A percentile compares a stretch with the other conserved stretches of the same genome.
These are phyloP conservation scores for Tulasnella calospora DNA, from an alignment of 768 basidiomycete species.

Conservation along the genomic window DNA sequence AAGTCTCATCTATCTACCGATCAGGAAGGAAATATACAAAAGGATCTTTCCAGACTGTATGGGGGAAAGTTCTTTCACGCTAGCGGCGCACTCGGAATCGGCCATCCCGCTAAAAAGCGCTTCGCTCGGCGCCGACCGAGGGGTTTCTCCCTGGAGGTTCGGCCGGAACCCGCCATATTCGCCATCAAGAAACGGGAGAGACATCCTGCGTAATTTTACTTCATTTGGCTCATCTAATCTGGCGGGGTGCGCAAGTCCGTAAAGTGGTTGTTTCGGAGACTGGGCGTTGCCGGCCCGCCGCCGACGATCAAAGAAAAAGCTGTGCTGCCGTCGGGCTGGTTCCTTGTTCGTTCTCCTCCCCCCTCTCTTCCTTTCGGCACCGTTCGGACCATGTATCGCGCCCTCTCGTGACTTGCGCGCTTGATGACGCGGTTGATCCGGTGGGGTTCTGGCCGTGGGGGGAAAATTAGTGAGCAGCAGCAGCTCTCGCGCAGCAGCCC, in stretches of 20 bases:
- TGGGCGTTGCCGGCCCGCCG: neutral
- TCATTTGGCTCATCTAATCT: neutral
- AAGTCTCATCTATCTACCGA: neutral
- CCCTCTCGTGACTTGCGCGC: neutral
- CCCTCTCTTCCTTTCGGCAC: neutral
- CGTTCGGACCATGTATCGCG: neutral
- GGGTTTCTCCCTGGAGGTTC: neutral
- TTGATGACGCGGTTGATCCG: neutral
- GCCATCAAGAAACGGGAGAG: neutral
- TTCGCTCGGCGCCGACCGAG: conserved; percentile 4
- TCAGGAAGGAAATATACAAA: neutral
- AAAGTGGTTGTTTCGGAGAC: neutral
- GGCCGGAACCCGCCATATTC: neutral
- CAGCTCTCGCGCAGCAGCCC: neutral
- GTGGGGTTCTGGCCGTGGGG: neutral
- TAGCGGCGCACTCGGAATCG: neutral
- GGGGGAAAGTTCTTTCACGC: neutral
- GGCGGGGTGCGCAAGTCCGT: neutral
- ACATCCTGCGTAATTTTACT: neutral
- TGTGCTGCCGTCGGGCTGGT: neutral
- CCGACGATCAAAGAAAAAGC: conserved; percentile 2
- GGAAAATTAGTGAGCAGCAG: too few relatives aligned
- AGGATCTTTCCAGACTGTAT: neutral
- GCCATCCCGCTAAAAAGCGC: neutral
- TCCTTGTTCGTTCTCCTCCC: neutral